Base-by-base conservation (phyloP, 2,329 filamentous ascomycete species). In the Mycogone perniciosa region DNA sequence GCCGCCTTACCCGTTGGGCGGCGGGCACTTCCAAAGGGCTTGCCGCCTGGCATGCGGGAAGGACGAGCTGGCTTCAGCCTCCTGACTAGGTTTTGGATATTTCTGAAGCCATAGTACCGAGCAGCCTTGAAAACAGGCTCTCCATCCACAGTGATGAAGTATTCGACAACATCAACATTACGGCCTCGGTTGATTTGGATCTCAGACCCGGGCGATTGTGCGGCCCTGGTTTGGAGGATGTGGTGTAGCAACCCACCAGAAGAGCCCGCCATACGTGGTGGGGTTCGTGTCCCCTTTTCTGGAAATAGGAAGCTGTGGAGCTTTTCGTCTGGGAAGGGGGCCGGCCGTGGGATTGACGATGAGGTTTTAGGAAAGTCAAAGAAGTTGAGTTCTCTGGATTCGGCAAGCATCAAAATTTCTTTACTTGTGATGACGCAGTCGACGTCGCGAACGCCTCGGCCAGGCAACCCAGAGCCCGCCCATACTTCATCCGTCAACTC, bases 341-440 rank as follows among this genome's bases (percentile, higher is more conserved):
- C 67, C 6, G 57, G 57, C 7, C 35, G 43, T n/a, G 72, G 65
- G 9, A 67, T 55, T 7, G 74, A 61, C 4, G 85, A 62, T 4
- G 81, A 73, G 13, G 75, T 73, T 57, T 77, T 76, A n/a, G 88
- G 79, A 53, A 96, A 71, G 29, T 72, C 70, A 54, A 88, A 84
- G 67, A 99, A 89, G 61, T 86, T 79, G 54, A 96, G 81, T 20
- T 82, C 81, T 56, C 92, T 82, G 43, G 88, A 86, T 48, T 89
- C 84, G 20, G 91, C 88, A 34, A 99, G 79, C 76, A 93, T 93
- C 35, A 99, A 76, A 26, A 99, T 78, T 71, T 99, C 93, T 59
- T 93, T 91, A 59, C 89, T 92, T 10, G 93, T 99, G 67, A 99
- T 97, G 41, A 99, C 93, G 68, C 92, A 97, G 71, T 99, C 93